Evolutionary conservation across 192 early-diverging fungal species (phyloP), one percentile per base, ranked within the genome.

Genomic region (Phlyctochytrium bullatum): DNA sequence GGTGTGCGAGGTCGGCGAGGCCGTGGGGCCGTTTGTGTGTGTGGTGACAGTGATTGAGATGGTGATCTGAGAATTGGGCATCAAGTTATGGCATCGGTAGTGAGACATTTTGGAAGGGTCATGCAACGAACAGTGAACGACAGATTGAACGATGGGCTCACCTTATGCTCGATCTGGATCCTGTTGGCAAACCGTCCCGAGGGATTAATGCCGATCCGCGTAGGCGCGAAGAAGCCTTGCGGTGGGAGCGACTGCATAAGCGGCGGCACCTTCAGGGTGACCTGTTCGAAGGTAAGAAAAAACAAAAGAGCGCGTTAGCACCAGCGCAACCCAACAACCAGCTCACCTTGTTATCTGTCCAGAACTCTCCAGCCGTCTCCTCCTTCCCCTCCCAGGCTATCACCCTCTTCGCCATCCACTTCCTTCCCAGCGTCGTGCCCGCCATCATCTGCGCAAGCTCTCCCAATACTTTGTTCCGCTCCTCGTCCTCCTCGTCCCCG

Each of bases 141-240:
- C 10, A 40, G 0, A 62, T n/a, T 36, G 28, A 62, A 34, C 20
- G 36, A 64, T 53, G 10, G 27, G 24, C n/a, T 27, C n/a, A 71
- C 69, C 69, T 71, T 71, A 32, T 71, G 69, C 35, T 71, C 62
- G 36, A 71, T 71, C 29, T 65, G 51, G 10, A 71, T 52, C 1
- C 69, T 25, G 34, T 59, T 71, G 29, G 69, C 69, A 34, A 71
- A 71, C 10, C 34, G 23, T 25, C 69, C 69, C n/a, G 69, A 71
- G 52, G 61, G 69, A 64, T 71, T 71, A 35, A 71, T 64, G 23
- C 69, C 69, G 27, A 12, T 36, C 34, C 27, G 52, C 40, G 52
- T 64, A n/a, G 4, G 62, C 28, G n/a, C 34, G 36, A 71, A 71
- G n/a, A 71, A 71, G 34, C 0, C 20, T 10, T 31, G 50, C 6